These are phyloP conservation scores for Cystobasidium ongulense DNA, from an alignment of 768 basidiomycete species.

Conservation along the genomic window DNA sequence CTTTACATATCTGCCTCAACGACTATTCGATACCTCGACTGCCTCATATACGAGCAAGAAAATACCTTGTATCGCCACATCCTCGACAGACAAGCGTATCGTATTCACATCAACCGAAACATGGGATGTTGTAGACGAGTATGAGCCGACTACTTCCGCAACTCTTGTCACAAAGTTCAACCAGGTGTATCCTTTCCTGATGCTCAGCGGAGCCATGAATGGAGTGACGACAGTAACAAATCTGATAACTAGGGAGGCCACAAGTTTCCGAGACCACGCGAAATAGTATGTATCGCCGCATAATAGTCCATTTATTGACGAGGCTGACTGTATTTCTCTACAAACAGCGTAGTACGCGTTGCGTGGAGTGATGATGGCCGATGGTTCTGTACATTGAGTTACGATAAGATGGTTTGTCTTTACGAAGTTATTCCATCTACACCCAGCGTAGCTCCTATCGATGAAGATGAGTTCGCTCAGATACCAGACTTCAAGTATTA, in stretches of 20 bases:
- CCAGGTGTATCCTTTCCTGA: constrained; percentile 25
- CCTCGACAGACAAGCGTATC: constrained; percentile 42
- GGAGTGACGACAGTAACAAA: constrained; percentile 36
- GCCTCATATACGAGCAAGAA: constrained; percentile 53
- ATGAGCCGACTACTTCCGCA: constrained; percentile 35
- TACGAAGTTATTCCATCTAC: constrained; percentile 33
- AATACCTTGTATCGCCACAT: constrained; percentile 37
- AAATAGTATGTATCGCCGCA: constrained; percentile 32
- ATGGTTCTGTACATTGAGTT: constrained; percentile 38
- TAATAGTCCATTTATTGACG: not conserved
- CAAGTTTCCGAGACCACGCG: constrained; percentile 35
- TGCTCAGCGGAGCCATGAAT: constrained; percentile 41
- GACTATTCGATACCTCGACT: not conserved
- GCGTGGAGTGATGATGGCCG: constrained; percentile 37
- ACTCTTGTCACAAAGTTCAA: constrained; percentile 37
- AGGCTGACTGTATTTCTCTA: constrained; percentile 22
- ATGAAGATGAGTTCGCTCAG: constrained; percentile 34
- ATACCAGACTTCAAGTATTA: constrained; percentile 21
- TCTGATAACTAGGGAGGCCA: constrained; percentile 35
- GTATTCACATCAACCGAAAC: constrained; percentile 35
- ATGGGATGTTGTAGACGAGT: constrained; percentile 37
- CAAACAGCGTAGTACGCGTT: constrained; percentile 34
- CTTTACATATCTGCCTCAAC: not conserved
- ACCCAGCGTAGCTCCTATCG: constrained; percentile 20
- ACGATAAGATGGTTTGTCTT: constrained; percentile 40